These are phyloP conservation scores for Cadophora sp. DNA, from an alignment of 2,329 filamentous ascomycete genomes.

Conservation along the genomic window DNA sequence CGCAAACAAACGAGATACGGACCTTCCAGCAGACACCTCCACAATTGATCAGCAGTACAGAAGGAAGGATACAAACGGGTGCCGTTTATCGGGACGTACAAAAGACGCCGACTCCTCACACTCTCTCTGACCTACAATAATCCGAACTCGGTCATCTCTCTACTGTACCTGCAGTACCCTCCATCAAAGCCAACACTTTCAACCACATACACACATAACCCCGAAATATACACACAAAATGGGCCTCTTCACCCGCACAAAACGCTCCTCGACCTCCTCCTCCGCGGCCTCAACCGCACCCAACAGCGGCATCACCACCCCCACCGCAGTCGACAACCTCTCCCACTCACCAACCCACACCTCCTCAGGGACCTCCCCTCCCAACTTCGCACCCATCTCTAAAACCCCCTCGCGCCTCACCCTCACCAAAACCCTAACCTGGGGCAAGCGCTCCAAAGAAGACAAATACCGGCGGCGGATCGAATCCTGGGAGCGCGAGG, in stretches of 20 bases:
- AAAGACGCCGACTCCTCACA: background rate
- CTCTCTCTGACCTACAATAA: background rate
- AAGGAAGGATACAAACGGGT: background rate
- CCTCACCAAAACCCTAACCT: conserved; percentile 30
- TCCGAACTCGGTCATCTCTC: background rate
- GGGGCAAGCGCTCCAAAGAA: background rate
- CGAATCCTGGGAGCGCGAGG: conserved; percentile 32
- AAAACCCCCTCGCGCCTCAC: conserved; percentile 15
- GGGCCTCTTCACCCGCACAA: conserved; percentile 11
- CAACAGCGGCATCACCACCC: conserved; percentile 9
- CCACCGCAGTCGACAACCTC: conserved; percentile 13
- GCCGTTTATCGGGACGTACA: background rate
- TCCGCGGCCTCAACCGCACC: conserved; percentile 17
- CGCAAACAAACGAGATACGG: background rate
- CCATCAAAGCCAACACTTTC: no score
- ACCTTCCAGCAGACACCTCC: conserved; percentile 5
- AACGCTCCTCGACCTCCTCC: conserved; percentile 16
- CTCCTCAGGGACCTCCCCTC: background rate
- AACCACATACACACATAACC: background rate
- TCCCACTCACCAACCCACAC: conserved; percentile 10
- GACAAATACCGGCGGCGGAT: conserved; percentile 23
- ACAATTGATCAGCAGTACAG: conserved; percentile 4
- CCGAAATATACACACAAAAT: background rate
- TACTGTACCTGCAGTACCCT: no score
- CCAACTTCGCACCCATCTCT: conserved; percentile 15